phyloP scores from a whole-genome alignment of 345 rosid genomes.

The Gynandropsis gynandra region DNA sequence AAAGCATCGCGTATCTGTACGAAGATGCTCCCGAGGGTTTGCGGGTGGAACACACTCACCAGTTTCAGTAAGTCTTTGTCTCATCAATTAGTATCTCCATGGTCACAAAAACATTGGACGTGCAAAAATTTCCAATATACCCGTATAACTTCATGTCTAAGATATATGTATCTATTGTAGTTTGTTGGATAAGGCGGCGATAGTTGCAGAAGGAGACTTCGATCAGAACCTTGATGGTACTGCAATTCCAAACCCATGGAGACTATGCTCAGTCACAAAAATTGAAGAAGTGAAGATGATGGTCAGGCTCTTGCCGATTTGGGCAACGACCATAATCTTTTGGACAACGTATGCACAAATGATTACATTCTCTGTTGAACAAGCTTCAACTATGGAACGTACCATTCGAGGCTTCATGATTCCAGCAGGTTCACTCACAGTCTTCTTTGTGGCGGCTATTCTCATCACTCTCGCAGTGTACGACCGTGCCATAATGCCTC shows the following conservation, averaged over 20 bases:
- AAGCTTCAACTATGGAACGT: conserved; percentile 68
- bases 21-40: conserved; percentile 40
- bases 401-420: conserved; percentile 38
- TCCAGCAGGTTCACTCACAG: conserved; percentile 62
- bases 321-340: conserved; percentile 61
- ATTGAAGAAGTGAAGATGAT: conserved; percentile 64
- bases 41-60: conserved; percentile 51
- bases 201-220: conserved; percentile 34
- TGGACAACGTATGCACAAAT: conserved; percentile 63
- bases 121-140: too few relatives aligned
- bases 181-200: conserved; percentile 54
- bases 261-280: conserved; percentile 41
- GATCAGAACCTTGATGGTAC: conserved; percentile 19
- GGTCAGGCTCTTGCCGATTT: conserved; percentile 44
- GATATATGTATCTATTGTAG: conserved; percentile 30
- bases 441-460: conserved; percentile 49
- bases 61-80: conserved; percentile 41
- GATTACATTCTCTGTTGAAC: conserved; percentile 67
- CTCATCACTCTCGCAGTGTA: conserved; percentile 40
- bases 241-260: conserved; percentile 40
- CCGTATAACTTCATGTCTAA: too few relatives aligned
- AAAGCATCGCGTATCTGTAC: conserved; percentile 36
- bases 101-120: not conserved
- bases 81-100: not conserved
- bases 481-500: conserved; percentile 48